Conservation (phyloP, 1,284 basidiomycete species). For the Neolentinus lepideus region DNA sequence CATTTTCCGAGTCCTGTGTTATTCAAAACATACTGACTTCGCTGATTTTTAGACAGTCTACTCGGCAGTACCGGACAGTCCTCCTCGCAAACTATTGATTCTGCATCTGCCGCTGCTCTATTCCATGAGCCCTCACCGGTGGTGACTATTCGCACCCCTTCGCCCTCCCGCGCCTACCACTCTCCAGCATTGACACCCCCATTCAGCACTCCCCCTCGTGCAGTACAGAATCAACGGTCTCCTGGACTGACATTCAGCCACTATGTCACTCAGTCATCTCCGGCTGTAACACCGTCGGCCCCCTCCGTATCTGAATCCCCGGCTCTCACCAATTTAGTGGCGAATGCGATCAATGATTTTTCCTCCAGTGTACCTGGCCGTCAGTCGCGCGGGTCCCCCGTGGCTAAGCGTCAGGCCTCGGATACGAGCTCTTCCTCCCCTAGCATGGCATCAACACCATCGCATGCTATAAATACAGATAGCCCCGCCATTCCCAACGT, state of each 20-base stretch:
- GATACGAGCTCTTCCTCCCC: background rate
- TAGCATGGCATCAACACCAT: too few relatives aligned
- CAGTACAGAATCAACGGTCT: background rate
- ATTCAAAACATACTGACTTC: background rate
- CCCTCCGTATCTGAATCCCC: background rate
- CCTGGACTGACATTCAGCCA: background rate
- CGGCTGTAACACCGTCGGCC: background rate
- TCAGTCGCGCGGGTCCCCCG: background rate
- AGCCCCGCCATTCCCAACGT: background rate
- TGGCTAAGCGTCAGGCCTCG: background rate
- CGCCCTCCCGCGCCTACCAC: background rate
- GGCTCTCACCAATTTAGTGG: background rate
- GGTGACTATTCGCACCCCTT: background rate
- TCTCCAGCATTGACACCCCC: background rate
- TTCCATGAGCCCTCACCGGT: background rate
- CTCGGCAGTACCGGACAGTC: background rate
- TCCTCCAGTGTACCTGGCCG: background rate
- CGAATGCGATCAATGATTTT: background rate
- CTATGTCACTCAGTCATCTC: background rate
- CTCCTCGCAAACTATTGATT: background rate
- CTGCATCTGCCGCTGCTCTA: background rate
- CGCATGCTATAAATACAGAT: background rate
- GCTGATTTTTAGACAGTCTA: constrained; percentile 1
- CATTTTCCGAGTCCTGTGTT: background rate
- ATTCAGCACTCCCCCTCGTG: background rate